Base-by-base conservation (phyloP, 2,329 filamentous ascomycete species). In the Neodidymelliopsis sp. region DNA sequence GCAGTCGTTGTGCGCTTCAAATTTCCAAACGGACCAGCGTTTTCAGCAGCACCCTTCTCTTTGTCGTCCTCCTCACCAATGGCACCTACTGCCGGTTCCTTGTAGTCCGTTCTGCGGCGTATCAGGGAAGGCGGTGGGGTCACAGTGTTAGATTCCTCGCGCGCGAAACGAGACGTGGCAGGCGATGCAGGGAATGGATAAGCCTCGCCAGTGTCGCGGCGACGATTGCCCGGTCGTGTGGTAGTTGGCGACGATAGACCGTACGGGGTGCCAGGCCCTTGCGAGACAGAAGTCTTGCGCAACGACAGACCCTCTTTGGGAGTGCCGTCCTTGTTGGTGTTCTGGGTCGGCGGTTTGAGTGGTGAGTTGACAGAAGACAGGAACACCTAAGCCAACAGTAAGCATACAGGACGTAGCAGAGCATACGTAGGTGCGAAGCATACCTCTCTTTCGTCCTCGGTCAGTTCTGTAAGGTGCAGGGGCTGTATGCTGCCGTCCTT, bases 331-430 rank as follows among this genome's bases (percentile, higher is more conserved):
- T 90, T 93, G 63, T 78, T 80, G 18, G 77, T 72, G 53, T 78
- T 83, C 66, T 90, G 88, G 23, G 85, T 84, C 15, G 90, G 89
- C 7, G 90, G 88, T 74, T 97, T 97, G 60, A 97, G 79, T 24
- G 91, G 89, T 25, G 94, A 97, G 73, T 97, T 99, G 69, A 99
- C 91, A 57, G 95, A 94, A 39, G 83, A 84, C 39, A 85, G 76
- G 74, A 97, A 97, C 56, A 89, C 78, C 88, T 96, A 65, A 60
- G 57, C 51, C 52, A 40, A 52, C 37, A 30, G 38, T 43, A 41
- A 50, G 47, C 36, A 45, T 27, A 13, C 8, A 20, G n/a, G 6
- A 29, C 13, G 13, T 40, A 8, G 31, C 15, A 24, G 12, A 2
- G 10, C 13, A 20, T 36, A 24, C 27, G 33, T 35, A 45, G 16